A percentile compares a stretch with the other conserved stretches of the same genome.
Evolutionary conservation across 371 early-diverging fungal species (phyloP).

Genomic region (Choanephora cucurbitarum): DNA sequence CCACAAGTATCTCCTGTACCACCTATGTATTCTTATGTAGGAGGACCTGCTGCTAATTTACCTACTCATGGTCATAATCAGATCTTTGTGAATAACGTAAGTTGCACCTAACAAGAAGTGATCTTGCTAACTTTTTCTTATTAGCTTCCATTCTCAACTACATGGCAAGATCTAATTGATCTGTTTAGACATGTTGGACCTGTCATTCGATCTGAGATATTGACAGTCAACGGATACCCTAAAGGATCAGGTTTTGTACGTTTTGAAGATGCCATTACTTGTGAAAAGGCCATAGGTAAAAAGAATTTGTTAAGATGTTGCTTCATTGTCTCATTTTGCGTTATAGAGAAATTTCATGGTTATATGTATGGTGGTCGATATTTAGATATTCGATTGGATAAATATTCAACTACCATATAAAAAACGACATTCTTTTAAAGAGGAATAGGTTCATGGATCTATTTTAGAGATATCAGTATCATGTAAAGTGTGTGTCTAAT

Average conservation of each 20-base stretch:
- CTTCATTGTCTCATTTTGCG: background rate
- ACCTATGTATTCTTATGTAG: constrained; percentile 29
- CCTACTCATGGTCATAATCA: constrained; percentile 51
- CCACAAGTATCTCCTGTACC: constrained; percentile 9
- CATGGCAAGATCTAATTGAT: constrained; percentile 67
- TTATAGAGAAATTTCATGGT: constrained; percentile 57
- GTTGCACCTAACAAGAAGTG: constrained; percentile 1
- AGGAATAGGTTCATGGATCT: constrained; percentile 28
- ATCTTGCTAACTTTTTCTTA: background rate
- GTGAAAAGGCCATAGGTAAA: constrained; percentile 65
- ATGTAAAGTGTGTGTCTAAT: no score
- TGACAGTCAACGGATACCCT: constrained; percentile 54
- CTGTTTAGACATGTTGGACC: constrained; percentile 64
- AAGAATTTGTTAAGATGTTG: background rate
- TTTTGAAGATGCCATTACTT: constrained; percentile 57
- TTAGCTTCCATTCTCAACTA: constrained; percentile 67
- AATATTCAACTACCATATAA: constrained; percentile 26
- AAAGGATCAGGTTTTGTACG: constrained; percentile 67
- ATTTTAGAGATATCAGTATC: no score
- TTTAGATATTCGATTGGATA: constrained; percentile 55
- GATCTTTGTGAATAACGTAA: constrained; percentile 63
- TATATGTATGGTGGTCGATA: constrained; percentile 61
- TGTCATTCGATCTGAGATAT: constrained; percentile 57
- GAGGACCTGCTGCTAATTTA: constrained; percentile 46
- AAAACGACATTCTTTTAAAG: no score